These are phyloP conservation scores for Wallemia hederae DNA, from an alignment of 1,284 basidiomycete genomes.

Conservation along the genomic window DNA sequence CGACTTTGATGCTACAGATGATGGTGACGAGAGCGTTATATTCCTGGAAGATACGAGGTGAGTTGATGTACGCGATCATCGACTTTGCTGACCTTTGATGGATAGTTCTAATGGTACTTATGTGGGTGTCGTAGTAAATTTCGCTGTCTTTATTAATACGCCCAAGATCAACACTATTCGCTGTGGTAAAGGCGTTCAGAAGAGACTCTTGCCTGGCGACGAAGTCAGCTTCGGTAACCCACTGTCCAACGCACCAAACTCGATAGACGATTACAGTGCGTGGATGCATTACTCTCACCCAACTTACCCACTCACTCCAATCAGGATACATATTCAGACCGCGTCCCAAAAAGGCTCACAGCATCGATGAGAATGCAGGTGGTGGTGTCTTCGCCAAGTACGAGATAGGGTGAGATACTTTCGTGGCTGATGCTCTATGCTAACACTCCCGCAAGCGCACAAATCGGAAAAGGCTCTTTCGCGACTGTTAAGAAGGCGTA, in stretches of 20 bases:
- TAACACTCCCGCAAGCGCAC: conserved; percentile 3
- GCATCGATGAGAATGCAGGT: background rate
- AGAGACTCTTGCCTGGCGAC: conserved; percentile 41
- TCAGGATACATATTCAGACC: conserved; percentile 1
- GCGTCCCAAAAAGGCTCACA: background rate
- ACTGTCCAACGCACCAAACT: conserved; percentile 18
- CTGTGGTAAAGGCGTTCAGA: conserved; percentile 27
- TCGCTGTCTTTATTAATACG: conserved; percentile 2
- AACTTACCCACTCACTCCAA: background rate
- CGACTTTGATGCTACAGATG: background rate
- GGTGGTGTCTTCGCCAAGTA: background rate
- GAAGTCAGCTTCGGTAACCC: conserved; percentile 48
- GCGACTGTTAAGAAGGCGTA: conserved; percentile 45
- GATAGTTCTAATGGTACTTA: conserved; percentile 47
- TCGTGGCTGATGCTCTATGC: too few relatives aligned
- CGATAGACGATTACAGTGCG: conserved; percentile 30
- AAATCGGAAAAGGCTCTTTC: conserved; percentile 44
- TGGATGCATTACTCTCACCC: conserved; percentile 9
- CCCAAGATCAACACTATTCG: conserved; percentile 36
- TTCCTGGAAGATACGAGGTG: conserved; percentile 34
- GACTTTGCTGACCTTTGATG: background rate
- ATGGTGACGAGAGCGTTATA: conserved; percentile 24
- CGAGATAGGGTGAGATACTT: background rate
- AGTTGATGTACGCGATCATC: background rate
- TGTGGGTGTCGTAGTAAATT: conserved; percentile 23